Percentiles rank a stretch among this genome's conserved stretches.
Conservation (phyloP, 1,284 basidiomycete genomes). For the Melampsora larici-populina region DNA sequence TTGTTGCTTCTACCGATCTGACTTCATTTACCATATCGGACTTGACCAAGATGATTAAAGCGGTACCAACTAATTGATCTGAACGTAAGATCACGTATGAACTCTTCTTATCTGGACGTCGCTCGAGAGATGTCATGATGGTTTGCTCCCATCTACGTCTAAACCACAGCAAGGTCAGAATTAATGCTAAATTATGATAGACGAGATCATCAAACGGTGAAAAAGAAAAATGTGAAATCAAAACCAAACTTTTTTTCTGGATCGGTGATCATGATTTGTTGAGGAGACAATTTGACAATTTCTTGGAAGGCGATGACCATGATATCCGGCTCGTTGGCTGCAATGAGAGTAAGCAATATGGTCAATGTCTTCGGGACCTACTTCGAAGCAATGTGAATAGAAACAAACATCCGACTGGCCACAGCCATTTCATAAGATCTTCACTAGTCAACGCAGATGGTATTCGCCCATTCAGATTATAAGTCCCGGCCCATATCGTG, state of each 20-base stretch:
- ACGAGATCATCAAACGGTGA: conserved; percentile 3
- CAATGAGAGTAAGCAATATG: conserved; percentile 18
- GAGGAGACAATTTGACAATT: conserved; percentile 91
- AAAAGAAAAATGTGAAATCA: not conserved
- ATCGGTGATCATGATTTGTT: conserved; percentile 91
- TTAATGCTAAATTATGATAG: conserved; percentile 30
- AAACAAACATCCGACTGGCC: conserved; percentile 49
- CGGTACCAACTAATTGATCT: conserved; percentile 90
- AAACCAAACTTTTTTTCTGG: conserved; percentile 76
- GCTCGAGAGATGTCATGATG: conserved; percentile 73
- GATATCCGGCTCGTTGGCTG: conserved; percentile 69
- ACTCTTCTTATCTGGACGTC: conserved; percentile 64
- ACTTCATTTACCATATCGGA: conserved; percentile 71
- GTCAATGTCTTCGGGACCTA: not conserved
- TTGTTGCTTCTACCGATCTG: conserved; percentile 83
- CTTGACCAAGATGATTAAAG: conserved; percentile 79
- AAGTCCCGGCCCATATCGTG: conserved; percentile 81
- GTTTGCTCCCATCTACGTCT: conserved; percentile 82
- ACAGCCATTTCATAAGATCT: conserved; percentile 82
- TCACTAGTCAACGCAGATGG: conserved; percentile 64
- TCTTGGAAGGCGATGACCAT: conserved; percentile 95
- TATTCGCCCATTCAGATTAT: conserved; percentile 85
- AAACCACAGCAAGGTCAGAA: not conserved
- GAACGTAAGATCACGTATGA: conserved; percentile 84
- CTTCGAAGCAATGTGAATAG: not conserved